Conservation (phyloP, 345 rosid genomes). For the Murraya koenigii region DNA sequence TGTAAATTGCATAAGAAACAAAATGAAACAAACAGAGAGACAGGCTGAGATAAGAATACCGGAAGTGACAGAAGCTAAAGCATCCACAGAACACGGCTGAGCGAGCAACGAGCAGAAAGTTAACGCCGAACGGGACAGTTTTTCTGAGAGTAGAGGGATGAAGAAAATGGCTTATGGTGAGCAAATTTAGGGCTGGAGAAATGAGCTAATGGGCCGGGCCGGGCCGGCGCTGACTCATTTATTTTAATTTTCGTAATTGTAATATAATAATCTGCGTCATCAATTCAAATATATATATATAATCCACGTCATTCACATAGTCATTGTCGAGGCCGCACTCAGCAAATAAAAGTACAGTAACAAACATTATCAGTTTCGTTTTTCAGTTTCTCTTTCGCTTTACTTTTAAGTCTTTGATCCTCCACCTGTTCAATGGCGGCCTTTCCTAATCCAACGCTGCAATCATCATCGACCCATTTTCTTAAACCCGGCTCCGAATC, state of each 20-base stretch:
- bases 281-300: no score
- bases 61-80: not conserved
- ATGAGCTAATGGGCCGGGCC: not conserved
- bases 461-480: constrained; percentile 15
- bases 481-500: constrained; percentile 20
- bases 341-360: no score
- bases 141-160: not conserved
- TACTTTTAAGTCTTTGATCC: not conserved
- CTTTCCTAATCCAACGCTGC: constrained; percentile 21
- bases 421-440: constrained; percentile 28
- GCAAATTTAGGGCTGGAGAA: not conserved
- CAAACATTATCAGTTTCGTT: not conserved
- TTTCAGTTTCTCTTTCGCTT: not conserved
- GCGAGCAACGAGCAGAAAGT: no score
- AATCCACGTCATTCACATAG: no score
- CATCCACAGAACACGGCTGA: not conserved
- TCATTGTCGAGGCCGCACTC: no score
- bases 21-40: not conserved
- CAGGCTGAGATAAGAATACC: not conserved
- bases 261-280: no score
- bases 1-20: not conserved
- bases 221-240: not conserved
- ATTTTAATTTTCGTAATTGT: no score
- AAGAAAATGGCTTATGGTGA: not conserved
- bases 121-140: not conserved